Base-by-base conservation (phyloP, 1,284 basidiomycete genomes). In the Ceraceosorus guamensis region DNA sequence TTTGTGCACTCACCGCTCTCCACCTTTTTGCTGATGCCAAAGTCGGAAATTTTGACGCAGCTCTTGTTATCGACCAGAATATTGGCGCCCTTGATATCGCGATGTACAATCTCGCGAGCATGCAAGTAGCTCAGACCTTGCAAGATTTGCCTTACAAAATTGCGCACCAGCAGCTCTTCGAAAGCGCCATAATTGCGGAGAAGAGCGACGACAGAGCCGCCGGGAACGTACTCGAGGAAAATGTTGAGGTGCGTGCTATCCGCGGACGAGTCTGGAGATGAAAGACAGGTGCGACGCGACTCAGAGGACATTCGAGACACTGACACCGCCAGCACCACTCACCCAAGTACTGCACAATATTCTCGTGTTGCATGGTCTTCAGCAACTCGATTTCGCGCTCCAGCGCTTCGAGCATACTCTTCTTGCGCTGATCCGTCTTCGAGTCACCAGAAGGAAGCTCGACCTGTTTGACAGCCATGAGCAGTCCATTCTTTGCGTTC, bases 401-500 rank as follows among this genome's bases (percentile, higher is more conserved):
- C 41, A 99, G 82, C 2, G 95, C 93, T 53, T 85, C 89, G 6
- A 95, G 83, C 92, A 97, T 97, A 77, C 83, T 85, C 79, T 88
- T 88, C 79, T 95, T 96, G 63, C 90, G 85, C 72, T 93, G 91
- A 70, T 93, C 89, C 72, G 91, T 93, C 24, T 88, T 84, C 7
- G 86, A 86, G 32, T 87, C 85, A 14, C 88, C 87, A 0, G 86
- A 87, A 0, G 91, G 89, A 32, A 98, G 82, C 71, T 97, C 90
- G 49, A 99, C 95, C 81, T 98, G 93, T 80, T 98, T 98, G 64
- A 99, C 95, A 31, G 95, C 95, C 95, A 99, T 98, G 59, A 98
- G 81, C 10, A 92, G 81, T 33, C 95, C 95, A 49, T 84, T 89
- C 39, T 87, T 83, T 1, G 92, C 89, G 77, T 96, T 92, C 91